Evolutionary conservation across 352 stramenopile genomes (phyloP), one percentile per base, ranked within the genome.

Genomic region (Globisporangium polare): DNA sequence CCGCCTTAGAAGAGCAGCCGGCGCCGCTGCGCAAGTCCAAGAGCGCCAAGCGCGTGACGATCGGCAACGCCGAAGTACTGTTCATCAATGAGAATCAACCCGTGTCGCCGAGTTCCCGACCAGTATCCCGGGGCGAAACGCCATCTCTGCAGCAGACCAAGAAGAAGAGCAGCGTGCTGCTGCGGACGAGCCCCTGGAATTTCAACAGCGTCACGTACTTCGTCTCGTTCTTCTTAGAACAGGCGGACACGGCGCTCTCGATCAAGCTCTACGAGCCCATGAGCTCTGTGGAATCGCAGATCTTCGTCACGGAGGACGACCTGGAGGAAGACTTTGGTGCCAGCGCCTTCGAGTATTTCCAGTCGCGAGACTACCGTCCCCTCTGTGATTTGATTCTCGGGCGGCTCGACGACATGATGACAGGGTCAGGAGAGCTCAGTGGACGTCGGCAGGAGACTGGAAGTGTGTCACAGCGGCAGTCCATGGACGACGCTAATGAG

Each of bases 211-310:
- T 90, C 49, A 83, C 78, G 22, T 92, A 92, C 56, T 89, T 88
- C 53, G 83, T 90, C n/a, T 89, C 80, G n/a, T 90, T 92, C 56
- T 89, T 88, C 59, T 60, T 90, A 17, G 72, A 83, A 35, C 50
- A 71, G 15, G 63, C 68, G 7, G 72, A 68, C 7, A 24, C 69
- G 17, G 46, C 59, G 53, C 69, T 90, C n/a, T 80, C 77, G 29
- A 78, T 92, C 69, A 89, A 92, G 61, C 70, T 90, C 53, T 90
- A 88, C 66, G 80, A 92, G 68, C 80, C 80, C 33, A 88, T 89
- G 75, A 90, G 78, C 68, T 86, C 78, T 10, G 77, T 88, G 29
- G 80, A 92, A 56, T 90, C 80, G 24, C 76, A 89, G 53, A 86
- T 88, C 60, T 82, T 73, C 43, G 70, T 92, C 56, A 76, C 74